Conservation (phyloP, 1,139 yeast genomes). For the Sugiyamaella neomexicana region DNA sequence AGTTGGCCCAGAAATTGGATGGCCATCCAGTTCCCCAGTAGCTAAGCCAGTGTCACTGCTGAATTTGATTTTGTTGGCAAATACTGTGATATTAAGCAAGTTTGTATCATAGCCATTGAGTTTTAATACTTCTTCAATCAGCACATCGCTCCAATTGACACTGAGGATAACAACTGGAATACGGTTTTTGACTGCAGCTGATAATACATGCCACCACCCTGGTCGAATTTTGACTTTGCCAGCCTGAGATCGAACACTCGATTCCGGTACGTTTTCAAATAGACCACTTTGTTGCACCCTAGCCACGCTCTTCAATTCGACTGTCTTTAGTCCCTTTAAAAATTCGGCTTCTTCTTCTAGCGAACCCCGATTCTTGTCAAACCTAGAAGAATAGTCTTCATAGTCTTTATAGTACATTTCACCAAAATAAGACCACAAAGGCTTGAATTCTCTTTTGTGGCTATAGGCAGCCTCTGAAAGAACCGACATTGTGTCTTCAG, state of each 20-base stretch:
- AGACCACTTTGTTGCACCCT: conserved; percentile 47
- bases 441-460: conserved; percentile 43
- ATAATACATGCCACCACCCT: conserved; percentile 48
- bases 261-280: conserved; percentile 48
- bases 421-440: conserved; percentile 50
- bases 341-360: conserved; percentile 46
- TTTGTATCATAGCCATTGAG: conserved; percentile 39
- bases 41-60: conserved; percentile 38
- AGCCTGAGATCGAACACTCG: conserved; percentile 44
- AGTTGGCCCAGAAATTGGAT: conserved; percentile 5
- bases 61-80: conserved; percentile 53
- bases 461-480: conserved; percentile 55
- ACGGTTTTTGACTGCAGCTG: conserved; percentile 29
- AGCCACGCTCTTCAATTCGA: conserved; percentile 54
- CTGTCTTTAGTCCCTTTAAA: conserved; percentile 48
- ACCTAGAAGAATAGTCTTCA: conserved; percentile 19
- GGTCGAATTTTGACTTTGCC: conserved; percentile 44
- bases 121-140: conserved; percentile 49
- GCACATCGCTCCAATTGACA: conserved; percentile 61
- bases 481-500: conserved; percentile 54
- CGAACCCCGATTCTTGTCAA: conserved; percentile 22
- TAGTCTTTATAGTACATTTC: conserved; percentile 49
- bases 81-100: conserved; percentile 22
- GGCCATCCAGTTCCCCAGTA: conserved; percentile 44
- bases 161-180: conserved; percentile 54